Evolutionary conservation across 768 basidiomycete species (phyloP).

Genomic region (Lyophyllum decastes): DNA sequence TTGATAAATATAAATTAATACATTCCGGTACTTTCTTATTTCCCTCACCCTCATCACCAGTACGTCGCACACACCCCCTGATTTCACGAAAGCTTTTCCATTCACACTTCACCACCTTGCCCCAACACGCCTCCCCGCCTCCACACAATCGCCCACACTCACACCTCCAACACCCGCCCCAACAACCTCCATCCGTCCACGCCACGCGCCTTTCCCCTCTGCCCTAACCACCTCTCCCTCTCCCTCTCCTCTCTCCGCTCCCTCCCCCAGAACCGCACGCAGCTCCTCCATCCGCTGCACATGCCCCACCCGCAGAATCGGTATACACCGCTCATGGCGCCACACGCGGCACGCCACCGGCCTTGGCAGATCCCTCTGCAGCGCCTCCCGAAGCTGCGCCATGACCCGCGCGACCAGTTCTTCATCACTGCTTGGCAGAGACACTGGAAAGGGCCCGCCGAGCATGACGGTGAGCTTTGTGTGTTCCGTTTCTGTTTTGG

Average conservation of each 20-base stretch:
- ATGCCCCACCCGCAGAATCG: conserved; percentile 76
- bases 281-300: conserved; percentile 66
- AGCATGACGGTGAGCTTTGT: conserved; percentile 91
- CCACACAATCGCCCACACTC: conserved; percentile 84
- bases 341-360: conserved; percentile 57
- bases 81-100: neutral
- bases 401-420: conserved; percentile 28
- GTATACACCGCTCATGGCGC: conserved; percentile 72
- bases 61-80: too few relatives aligned
- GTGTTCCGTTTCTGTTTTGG: conserved; percentile 29
- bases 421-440: conserved; percentile 22
- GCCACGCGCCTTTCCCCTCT: conserved; percentile 34
- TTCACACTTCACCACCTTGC: conserved; percentile 30
- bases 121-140: conserved; percentile 65
- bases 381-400: conserved; percentile 42
- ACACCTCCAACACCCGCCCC: conserved; percentile 90
- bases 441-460: conserved; percentile 68
- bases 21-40: neutral
- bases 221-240: too few relatives aligned
- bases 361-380: conserved; percentile 48
- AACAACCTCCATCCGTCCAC: conserved; percentile 52
- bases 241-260: conserved; percentile 16
- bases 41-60: neutral
- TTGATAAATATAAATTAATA: too few relatives aligned
- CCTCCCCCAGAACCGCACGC: conserved; percentile 37